phyloP scores from a whole-genome alignment of 1,284 basidiomycete species.

The Stereum hirsutum region DNA sequence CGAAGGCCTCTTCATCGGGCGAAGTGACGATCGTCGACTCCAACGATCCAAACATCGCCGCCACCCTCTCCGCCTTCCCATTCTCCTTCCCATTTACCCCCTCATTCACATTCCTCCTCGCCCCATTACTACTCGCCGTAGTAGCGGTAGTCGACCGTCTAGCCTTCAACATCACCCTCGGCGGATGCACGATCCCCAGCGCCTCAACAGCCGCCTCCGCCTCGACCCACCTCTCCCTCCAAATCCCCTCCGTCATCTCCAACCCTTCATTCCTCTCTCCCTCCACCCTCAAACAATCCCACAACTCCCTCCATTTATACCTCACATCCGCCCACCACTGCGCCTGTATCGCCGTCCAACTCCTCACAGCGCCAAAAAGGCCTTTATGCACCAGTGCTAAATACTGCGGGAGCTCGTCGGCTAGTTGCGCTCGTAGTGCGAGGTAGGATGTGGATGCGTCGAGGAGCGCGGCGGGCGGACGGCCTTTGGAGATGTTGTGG shows the following conservation, averaged over 20 bases:
- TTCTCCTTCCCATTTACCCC: neutral
- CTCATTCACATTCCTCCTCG: neutral
- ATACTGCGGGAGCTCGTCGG: slow-evolving; percentile 57
- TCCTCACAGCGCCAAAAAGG: slow-evolving; percentile 36
- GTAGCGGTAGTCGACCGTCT: neutral
- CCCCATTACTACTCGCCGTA: neutral
- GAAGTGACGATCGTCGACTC: no score
- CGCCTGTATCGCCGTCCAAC: slow-evolving; percentile 46
- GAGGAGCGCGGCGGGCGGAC: slow-evolving; percentile 52
- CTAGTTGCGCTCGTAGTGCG: slow-evolving; percentile 61
- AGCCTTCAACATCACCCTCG: slow-evolving; percentile 11
- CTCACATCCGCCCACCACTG: slow-evolving; percentile 48
- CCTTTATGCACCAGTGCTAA: slow-evolving; percentile 49
- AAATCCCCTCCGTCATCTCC: slow-evolving; percentile 58
- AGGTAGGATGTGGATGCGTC: slow-evolving; percentile 67
- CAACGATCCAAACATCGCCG: neutral
- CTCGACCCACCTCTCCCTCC: slow-evolving; percentile 56
- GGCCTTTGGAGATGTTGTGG: slow-evolving; percentile 49
- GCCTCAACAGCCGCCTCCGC: slow-evolving; percentile 39
- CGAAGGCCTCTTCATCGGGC: no score
- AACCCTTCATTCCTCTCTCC: slow-evolving; percentile 60
- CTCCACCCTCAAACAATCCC: slow-evolving; percentile 70
- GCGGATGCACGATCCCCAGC: slow-evolving; percentile 32
- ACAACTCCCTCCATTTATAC: slow-evolving; percentile 62
- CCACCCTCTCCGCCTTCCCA: neutral